phyloP scores from a whole-genome alignment of 495 filamentous ascomycete genomes.

The Copromyces sp. region DNA sequence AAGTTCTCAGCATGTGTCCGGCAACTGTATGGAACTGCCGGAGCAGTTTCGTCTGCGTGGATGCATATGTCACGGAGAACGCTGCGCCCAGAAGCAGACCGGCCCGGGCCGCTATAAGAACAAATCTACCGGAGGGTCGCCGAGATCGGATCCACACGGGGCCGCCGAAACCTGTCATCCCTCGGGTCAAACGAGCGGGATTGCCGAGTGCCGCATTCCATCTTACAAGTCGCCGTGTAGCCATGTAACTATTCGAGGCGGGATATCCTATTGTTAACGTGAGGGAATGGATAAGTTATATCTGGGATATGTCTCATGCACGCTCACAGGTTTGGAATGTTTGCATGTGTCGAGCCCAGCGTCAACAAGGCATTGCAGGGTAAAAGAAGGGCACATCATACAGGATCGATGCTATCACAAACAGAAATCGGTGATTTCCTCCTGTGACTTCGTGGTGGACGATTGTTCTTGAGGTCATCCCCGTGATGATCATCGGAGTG shows the following conservation, averaged over 20 bases:
- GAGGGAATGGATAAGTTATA: not conserved
- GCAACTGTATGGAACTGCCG: not conserved
- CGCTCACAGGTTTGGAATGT: not conserved
- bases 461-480: not conserved
- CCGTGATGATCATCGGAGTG: not conserved
- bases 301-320: not conserved
- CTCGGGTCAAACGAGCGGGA: not conserved
- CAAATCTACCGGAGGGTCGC: not conserved
- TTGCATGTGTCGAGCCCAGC: not conserved
- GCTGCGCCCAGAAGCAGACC: not conserved
- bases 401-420: not conserved
- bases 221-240: not conserved
- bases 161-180: not conserved
- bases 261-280: not conserved
- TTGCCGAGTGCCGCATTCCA: not conserved
- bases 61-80: not conserved
- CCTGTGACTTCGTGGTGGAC: not conserved
- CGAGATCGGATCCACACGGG: not conserved
- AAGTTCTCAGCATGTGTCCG: not conserved
- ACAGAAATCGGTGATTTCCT: not conserved
- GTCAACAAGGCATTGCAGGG: not conserved
- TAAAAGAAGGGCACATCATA: not conserved
- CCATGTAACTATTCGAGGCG: not conserved
- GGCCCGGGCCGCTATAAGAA: not conserved
- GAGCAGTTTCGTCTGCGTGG: not conserved